phyloP scores from a whole-genome alignment of 192 early-diverging fungal species.

The Coemansia sp. region DNA sequence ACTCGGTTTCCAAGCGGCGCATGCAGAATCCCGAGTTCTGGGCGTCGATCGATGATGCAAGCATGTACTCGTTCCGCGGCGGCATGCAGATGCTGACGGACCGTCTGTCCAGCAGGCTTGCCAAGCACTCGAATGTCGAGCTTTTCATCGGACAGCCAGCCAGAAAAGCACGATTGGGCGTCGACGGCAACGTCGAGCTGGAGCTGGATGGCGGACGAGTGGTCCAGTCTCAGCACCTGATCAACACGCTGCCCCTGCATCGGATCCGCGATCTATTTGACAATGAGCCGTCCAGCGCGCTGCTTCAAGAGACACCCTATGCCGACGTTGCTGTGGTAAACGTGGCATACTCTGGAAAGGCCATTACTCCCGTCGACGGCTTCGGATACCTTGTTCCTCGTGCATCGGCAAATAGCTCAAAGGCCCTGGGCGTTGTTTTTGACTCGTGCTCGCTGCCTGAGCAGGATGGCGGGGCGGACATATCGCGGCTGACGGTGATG shows the following conservation, averaged over 20 bases:
- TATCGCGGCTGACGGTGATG: slow-evolving; percentile 79
- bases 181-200: slow-evolving; percentile 25
- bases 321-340: slow-evolving; percentile 85
- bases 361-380: slow-evolving; percentile 65
- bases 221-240: slow-evolving; percentile 58
- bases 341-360: slow-evolving; percentile 58
- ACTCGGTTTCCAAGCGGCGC: slow-evolving; percentile 17
- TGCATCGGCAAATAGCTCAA: slow-evolving; percentile 49
- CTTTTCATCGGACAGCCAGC: slow-evolving; percentile 53
- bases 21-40: slow-evolving; percentile 57
- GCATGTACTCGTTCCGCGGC: slow-evolving; percentile 79
- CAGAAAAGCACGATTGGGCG: slow-evolving; percentile 36
- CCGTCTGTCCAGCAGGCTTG: slow-evolving; percentile 56
- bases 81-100: slow-evolving; percentile 72
- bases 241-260: slow-evolving; percentile 66
- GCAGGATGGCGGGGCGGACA: slow-evolving; percentile 54
- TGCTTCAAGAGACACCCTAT: slow-evolving; percentile 62
- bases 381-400: slow-evolving; percentile 90
- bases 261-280: slow-evolving; percentile 53
- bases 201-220: slow-evolving; percentile 28
- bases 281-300: slow-evolving; percentile 25
- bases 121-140: slow-evolving; percentile 56
- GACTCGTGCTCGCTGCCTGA: slow-evolving; percentile 76
- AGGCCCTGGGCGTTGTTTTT: slow-evolving; percentile 78
- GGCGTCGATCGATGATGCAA: slow-evolving; percentile 57